These are phyloP conservation scores for Calonectria pteridis DNA, from an alignment of 2,329 filamentous ascomycete species.

Conservation along the genomic window DNA sequence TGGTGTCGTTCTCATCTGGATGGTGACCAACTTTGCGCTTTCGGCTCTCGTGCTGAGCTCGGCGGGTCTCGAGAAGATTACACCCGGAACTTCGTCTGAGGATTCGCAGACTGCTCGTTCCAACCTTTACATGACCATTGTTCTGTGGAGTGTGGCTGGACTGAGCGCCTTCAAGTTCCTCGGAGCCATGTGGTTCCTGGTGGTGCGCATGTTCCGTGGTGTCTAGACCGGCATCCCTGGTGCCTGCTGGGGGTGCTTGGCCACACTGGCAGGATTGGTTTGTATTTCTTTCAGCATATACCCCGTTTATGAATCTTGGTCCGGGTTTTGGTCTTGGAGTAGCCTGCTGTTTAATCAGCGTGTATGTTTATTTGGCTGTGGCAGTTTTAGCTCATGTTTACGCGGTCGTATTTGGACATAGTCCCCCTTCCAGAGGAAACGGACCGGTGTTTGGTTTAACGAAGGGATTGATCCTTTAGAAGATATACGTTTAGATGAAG, in stretches of 20 bases:
- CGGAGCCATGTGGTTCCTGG: constrained; percentile 91
- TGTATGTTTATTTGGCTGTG: constrained; percentile 33
- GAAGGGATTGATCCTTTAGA: constrained; percentile 31
- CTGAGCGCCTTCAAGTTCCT: constrained; percentile 89
- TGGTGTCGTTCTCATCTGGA: constrained; percentile 93
- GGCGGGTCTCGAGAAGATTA: constrained; percentile 81
- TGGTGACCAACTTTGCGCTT: constrained; percentile 94
- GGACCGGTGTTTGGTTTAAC: constrained; percentile 37
- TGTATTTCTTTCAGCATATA: constrained; percentile 41
- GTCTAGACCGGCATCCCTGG: constrained; percentile 57
- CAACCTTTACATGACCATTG: constrained; percentile 86
- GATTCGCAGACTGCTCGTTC: constrained; percentile 68
- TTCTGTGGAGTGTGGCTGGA: constrained; percentile 90
- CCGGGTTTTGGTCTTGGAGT: constrained; percentile 17
- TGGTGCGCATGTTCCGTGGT: constrained; percentile 86
- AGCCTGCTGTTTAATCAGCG: constrained; percentile 32
- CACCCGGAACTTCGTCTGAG: constrained; percentile 52
- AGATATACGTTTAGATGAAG: constrained; percentile 31
- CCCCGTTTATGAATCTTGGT: constrained; percentile 40
- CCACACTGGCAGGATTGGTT: constrained; percentile 7
- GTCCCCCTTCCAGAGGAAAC: constrained; percentile 17
- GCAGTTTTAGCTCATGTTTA: constrained; percentile 27
- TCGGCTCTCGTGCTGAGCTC: constrained; percentile 88
- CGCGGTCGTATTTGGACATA: constrained; percentile 25
- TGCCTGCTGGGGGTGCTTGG: background rate